Base-by-base conservation (phyloP, 2,329 filamentous ascomycete species). In the Pseudogymnoascus sp. region DNA sequence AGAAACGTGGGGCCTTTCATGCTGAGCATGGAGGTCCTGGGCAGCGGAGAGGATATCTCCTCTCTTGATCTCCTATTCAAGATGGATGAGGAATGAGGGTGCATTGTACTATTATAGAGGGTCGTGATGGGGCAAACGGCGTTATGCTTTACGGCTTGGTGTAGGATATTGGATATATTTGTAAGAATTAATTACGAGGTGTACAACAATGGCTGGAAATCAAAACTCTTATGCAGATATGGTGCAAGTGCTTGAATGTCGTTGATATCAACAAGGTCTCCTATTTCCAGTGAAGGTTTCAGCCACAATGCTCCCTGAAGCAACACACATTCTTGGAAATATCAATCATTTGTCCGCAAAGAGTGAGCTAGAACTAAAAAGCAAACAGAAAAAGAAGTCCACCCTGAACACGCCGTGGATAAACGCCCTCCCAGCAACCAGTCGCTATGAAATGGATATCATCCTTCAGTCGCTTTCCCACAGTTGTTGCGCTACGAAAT, bases 41-140 rank as follows among this genome's bases (percentile, higher is more conserved):
- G 4, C n/a, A 57, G 26, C 26, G 47, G 47, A 57, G 47, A 50
- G 31, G 35, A 19, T 38, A 61, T 38, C 38, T 28, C 59, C 59
- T 44, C 59, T 44, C 38, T 61, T 61, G 59, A 61, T 44, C 59
- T 44, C 35, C 59, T 38, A 61, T 61, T 44, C 33, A 44, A 61
- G 31, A 61, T 61, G 31, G 33, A 61, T 61, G 38, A 61, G 21
- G 38, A 38, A 44, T 38, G 38, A 38, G 59, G 31, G 10, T 38
- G 38, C 59, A 44, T 61, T 44, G 38, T 61, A 44, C 59, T 38
- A 44, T 44, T 61, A 44, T 61, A 61, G 21, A 61, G 42, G 35
- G 47, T 33, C 47, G 26, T 57, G 26, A 13, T 57, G 47, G 47
- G 47, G 47, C 4, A 57, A 31, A 57, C 47, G 47, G 47, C 47